Evolutionary conservation across 2,329 filamentous ascomycete genomes (phyloP), one percentile per base, ranked within the genome.

Genomic region (Pseudogymnoascus sp.): DNA sequence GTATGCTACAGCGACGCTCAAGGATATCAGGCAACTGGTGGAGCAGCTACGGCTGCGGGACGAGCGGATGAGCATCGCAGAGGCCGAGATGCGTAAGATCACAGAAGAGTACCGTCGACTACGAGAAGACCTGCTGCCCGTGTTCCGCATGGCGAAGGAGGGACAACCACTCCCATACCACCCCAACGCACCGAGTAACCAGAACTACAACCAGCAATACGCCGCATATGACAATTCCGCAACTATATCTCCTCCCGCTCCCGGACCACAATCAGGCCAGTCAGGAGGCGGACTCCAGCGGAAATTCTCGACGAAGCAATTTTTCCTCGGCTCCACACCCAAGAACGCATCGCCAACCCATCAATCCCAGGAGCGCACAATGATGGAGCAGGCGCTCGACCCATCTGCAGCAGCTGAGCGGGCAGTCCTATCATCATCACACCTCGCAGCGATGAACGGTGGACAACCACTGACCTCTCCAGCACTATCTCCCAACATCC

Each of bases 1-100:
- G 74, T 92, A 96, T 73, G 87, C 90, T 64, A 89, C 87, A 42
- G 93, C 93, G 4, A 96, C 93, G 0, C 86, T 96, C 69, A 93
- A 96, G 71, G 95, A 99, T 73, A 91, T 99, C 71, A 89, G 91
- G 68, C 87, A 93, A 62, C 83, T 99, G 19, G 93, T 96, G 66
- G 90, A 93, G 71, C 92, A 96, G 66, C 86, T 99, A 53, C 87
- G 90, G 68, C 80, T 96, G 67, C 89, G 95, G 69, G 95, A 99
- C 74, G 91, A 97, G 77, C 50, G 50, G 26, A 93, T 97, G 77
- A 86, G 85, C 67, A 80, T 90, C 47, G 84, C 93, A 26, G 93
- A 97, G 75, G 83, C 87, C 64, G 92, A 97, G 73, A 77, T 97
- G 72, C 86, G 89, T 67, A 86, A 89, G 66, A 83, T 97, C 71